These are phyloP conservation scores for Amylocarpus encephaloides DNA, from an alignment of 2,329 filamentous ascomycete genomes.

Conservation along the genomic window DNA sequence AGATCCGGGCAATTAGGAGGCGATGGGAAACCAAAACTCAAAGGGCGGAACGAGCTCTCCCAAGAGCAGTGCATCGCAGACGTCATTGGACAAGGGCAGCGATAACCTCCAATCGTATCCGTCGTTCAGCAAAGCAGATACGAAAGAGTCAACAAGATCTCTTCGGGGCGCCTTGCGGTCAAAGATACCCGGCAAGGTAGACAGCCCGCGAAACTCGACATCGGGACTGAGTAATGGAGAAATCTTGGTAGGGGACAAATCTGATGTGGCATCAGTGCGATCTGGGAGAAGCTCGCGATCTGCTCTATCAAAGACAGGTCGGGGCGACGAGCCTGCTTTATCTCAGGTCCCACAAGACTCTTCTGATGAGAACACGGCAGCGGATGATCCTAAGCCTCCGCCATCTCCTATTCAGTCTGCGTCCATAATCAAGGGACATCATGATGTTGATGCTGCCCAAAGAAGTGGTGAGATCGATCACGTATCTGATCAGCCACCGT, in stretches of 20 bases:
- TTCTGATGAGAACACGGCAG: constrained; percentile 39
- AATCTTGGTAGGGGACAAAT: constrained; percentile 50
- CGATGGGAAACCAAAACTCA: constrained; percentile 73
- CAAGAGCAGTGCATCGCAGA: constrained; percentile 25
- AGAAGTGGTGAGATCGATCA: constrained; percentile 86
- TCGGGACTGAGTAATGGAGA: constrained; percentile 52
- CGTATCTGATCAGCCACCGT: constrained; percentile 84
- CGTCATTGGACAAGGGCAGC: constrained; percentile 25
- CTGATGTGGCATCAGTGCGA: constrained; percentile 68
- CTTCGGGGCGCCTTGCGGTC: constrained; percentile 71
- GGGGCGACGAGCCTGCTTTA: constrained; percentile 32
- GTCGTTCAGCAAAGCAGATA: constrained; percentile 87
- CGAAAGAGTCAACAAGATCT: constrained; percentile 84
- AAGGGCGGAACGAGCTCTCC: constrained; percentile 29
- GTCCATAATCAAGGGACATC: constrained; percentile 64
- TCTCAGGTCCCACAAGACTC: constrained; percentile 24
- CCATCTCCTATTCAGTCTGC: constrained; percentile 83
- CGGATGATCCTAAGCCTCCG: constrained; percentile 53
- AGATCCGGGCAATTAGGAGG: constrained; percentile 1
- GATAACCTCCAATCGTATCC: constrained; percentile 70
- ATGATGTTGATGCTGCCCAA: constrained; percentile 75
- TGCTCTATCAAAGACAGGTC: constrained; percentile 38
- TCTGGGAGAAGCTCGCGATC: constrained; percentile 59
- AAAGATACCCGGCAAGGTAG: constrained; percentile 78
- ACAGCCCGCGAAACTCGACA: constrained; percentile 75